Conservation (phyloP, 73 alveolate species). For the Paraurostyla sp. region DNA sequence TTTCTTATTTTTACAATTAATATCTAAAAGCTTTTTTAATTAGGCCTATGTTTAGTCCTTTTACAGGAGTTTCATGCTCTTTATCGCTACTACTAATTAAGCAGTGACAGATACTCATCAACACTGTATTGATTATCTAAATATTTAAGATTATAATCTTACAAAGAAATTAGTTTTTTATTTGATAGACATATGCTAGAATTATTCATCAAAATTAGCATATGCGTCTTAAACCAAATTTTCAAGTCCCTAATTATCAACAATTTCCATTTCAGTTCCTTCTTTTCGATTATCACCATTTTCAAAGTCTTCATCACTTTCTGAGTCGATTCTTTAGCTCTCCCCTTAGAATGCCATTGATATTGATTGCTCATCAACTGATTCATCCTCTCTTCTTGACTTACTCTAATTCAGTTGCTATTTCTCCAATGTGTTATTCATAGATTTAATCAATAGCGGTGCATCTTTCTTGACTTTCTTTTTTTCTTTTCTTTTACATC, state of each 20-base stretch:
- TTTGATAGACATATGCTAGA: slow-evolving; percentile 28
- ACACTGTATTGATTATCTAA: slow-evolving; percentile 50
- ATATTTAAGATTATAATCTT: not conserved
- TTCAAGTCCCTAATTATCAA: not conserved
- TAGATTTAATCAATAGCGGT: not conserved
- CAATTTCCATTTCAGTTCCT: not conserved
- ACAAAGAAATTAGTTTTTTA: slow-evolving; percentile 25
- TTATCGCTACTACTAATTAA: not conserved
- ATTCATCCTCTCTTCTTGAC: not conserved
- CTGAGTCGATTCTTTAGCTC: not conserved
- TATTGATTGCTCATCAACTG: not conserved
- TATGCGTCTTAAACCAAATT: not conserved
- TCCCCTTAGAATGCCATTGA: not conserved
- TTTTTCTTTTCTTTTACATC: not conserved
- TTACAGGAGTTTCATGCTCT: not conserved
- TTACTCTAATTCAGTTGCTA: not conserved
- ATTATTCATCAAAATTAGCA: slow-evolving; percentile 1
- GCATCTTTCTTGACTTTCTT: not conserved
- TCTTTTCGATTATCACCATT: slow-evolving; percentile 19
- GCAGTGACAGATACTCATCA: slow-evolving; percentile 47
- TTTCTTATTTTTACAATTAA: slow-evolving; percentile 7
- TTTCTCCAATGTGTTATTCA: not conserved
- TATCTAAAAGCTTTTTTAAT: slow-evolving; percentile 24
- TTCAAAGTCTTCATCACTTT: slow-evolving; percentile 41
- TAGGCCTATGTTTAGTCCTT: slow-evolving; percentile 16